Evolutionary conservation across 108 stramenopile genomes (phyloP).

Genomic region (Nannochloropsis salina): DNA sequence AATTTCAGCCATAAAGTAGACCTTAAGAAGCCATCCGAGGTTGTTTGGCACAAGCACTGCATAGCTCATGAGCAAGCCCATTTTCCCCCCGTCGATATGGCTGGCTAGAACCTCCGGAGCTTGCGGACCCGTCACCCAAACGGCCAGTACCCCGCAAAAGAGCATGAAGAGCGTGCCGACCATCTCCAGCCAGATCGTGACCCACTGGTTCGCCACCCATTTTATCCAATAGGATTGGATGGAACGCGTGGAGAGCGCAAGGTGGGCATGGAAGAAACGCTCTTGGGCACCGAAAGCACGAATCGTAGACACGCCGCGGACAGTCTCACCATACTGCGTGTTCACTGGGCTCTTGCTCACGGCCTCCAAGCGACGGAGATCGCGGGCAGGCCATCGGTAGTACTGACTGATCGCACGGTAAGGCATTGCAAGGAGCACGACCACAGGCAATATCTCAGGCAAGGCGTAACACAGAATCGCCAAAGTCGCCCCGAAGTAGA

Average conservation of each 20-base stretch:
- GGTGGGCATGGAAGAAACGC: not conserved
- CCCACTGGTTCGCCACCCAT: constrained; percentile 19
- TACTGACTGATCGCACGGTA: constrained; percentile 13
- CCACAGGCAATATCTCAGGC: not conserved
- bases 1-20: not conserved
- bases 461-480: constrained; percentile 17
- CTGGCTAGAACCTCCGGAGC: not conserved
- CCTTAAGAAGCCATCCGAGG: constrained; percentile 1
- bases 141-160: not conserved
- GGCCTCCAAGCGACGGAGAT: not conserved
- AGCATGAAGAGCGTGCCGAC: constrained; percentile 12
- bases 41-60: constrained; percentile 14
- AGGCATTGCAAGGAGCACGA: not conserved
- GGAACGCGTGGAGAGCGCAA: not conserved
- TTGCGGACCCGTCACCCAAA: not conserved
- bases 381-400: constrained; percentile 5
- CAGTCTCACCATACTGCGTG: not conserved
- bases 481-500: constrained; percentile 2
- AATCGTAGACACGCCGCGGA: not conserved
- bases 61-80: not conserved
- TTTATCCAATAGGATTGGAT: constrained; percentile 17
- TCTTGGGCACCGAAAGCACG: not conserved
- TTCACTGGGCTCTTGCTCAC: constrained; percentile 19
- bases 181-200: constrained; percentile 20
- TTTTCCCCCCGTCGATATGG: constrained; percentile 12